These are phyloP conservation scores for Coemansia sp. DNA, from an alignment of 192 early-diverging fungal species.

Conservation along the genomic window DNA sequence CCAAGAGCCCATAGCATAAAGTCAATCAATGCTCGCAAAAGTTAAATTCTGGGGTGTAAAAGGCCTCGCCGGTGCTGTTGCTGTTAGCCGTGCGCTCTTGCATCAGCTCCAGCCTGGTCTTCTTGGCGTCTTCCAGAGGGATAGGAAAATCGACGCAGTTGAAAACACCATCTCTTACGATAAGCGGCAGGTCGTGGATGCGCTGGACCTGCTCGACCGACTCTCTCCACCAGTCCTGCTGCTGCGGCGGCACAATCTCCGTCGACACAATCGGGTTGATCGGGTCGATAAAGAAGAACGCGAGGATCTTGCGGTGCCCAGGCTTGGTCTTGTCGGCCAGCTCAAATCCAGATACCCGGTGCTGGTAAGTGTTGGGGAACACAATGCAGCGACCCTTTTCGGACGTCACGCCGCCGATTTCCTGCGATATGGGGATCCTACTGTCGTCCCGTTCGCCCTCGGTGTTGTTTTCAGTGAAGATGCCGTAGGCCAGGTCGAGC, in stretches of 20 bases:
- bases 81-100: background rate
- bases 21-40: background rate
- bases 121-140: background rate
- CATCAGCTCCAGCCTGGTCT: background rate
- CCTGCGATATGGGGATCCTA: conserved; percentile 15
- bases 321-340: conserved; percentile 17
- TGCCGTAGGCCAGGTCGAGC: background rate
- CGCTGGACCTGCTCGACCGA: background rate
- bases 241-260: conserved; percentile 26
- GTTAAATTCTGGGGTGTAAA: background rate
- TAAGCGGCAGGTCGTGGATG: background rate
- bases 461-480: background rate
- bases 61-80: background rate
- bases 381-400: conserved; percentile 42
- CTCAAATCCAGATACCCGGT: conserved; percentile 7
- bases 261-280: conserved; percentile 16
- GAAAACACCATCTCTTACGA: background rate
- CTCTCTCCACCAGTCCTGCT: conserved; percentile 19
- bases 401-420: conserved; percentile 24
- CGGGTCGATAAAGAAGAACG: conserved; percentile 35
- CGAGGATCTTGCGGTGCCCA: conserved; percentile 25
- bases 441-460: conserved; percentile 13
- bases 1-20: no score
- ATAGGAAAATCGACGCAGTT: background rate
- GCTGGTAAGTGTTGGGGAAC: conserved; percentile 34